These are phyloP conservation scores for Cryptosporidium muris DNA, from an alignment of 169 alveolate species.

Conservation along the genomic window DNA sequence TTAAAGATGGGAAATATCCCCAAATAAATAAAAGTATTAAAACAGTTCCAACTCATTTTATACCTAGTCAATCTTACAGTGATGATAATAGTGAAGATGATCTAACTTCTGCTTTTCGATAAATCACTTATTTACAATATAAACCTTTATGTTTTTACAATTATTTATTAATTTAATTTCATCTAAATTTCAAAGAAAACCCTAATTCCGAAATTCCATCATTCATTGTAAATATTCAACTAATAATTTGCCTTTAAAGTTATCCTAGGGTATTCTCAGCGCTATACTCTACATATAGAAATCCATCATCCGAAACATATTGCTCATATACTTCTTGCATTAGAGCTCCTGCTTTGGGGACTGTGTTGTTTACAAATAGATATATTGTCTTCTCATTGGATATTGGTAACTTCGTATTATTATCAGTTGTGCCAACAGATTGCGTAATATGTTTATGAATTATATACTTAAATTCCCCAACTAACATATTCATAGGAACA, in stretches of 20 bases:
- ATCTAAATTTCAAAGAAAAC: background rate
- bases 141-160: background rate
- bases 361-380: conserved; percentile 80
- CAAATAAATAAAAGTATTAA: background rate
- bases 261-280: conserved; percentile 82
- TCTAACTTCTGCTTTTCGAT: conserved; percentile 63
- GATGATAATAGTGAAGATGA: conserved; percentile 62
- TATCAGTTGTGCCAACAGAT: conserved; percentile 74
- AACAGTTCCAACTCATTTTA: background rate
- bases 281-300: conserved; percentile 82
- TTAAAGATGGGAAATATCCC: background rate
- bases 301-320: conserved; percentile 85
- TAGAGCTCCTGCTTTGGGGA: conserved; percentile 83
- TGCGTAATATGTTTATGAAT: conserved; percentile 83
- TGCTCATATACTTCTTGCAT: conserved; percentile 85
- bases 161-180: background rate
- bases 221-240: too few relatives aligned
- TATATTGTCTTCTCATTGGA: conserved; percentile 81
- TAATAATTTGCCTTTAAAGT: background rate
- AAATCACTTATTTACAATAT: background rate
- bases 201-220: background rate
- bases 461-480: conserved; percentile 88
- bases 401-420: conserved; percentile 70
- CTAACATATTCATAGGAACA: conserved; percentile 87
- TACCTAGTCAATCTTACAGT: background rate